These are phyloP conservation scores for Eucalyptus curtisii DNA, from an alignment of 345 rosid genomes.

Conservation along the genomic window DNA sequence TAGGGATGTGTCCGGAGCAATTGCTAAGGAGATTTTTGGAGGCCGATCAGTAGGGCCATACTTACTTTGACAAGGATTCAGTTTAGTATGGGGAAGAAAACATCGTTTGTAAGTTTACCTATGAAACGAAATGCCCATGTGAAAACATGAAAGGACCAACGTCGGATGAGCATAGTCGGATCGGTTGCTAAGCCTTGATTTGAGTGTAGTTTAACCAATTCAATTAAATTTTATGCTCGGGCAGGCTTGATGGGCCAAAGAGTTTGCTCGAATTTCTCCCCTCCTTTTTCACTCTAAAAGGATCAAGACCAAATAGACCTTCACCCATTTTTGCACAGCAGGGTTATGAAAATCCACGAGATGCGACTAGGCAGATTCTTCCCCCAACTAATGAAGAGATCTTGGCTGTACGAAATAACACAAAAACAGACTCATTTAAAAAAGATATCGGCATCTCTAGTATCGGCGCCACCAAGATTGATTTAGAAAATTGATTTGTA, in stretches of 20 bases:
- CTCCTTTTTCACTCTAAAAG: not conserved
- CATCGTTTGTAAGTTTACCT: not conserved
- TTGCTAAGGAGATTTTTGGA: no score
- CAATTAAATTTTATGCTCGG: not conserved
- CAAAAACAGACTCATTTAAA: no score
- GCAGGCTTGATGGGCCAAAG: not conserved
- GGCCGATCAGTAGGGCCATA: no score
- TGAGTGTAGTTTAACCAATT: not conserved
- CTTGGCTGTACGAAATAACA: no score
- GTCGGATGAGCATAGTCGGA: not conserved
- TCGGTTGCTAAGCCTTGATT: not conserved
- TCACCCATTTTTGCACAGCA: accelerated
- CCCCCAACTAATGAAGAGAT: no score
- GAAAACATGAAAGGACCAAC: not conserved
- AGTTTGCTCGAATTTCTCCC: not conserved
- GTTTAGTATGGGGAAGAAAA: no score
- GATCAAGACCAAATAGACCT: no score
- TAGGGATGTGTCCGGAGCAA: no score
- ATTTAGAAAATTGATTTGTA: not conserved
- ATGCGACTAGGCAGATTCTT: no score
- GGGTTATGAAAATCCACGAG: no score
- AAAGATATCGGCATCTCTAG: not conserved
- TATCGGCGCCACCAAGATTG: not conserved
- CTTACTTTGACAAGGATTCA: no score
- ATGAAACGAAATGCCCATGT: no score